phyloP scores from a whole-genome alignment of 2,329 filamentous ascomycete genomes.

The Ceratocystis smalleyi region DNA sequence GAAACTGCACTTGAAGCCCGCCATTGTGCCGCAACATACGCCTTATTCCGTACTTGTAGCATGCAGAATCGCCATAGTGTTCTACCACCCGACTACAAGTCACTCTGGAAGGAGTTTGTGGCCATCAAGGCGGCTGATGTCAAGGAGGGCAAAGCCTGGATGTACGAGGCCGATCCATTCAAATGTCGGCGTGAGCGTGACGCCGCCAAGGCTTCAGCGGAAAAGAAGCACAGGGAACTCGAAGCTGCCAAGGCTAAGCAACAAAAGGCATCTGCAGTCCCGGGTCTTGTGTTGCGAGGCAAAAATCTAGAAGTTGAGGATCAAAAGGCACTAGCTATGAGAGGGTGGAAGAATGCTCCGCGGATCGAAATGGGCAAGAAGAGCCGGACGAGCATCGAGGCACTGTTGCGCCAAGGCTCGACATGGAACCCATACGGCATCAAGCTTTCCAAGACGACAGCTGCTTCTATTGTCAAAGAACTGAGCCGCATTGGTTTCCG shows the following conservation, averaged over 20 bases:
- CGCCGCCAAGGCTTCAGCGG: constrained; percentile 55
- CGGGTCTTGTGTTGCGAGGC: constrained; percentile 11
- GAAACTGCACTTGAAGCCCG: constrained; percentile 76
- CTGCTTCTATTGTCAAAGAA: constrained; percentile 50
- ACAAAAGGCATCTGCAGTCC: constrained; percentile 28
- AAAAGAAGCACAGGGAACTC: constrained; percentile 64
- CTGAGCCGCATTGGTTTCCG: constrained; percentile 70
- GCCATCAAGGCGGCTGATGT: constrained; percentile 67
- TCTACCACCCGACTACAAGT: constrained; percentile 75
- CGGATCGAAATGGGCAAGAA: constrained; percentile 86
- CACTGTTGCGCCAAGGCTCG: constrained; percentile 58
- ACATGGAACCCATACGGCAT: constrained; percentile 77
- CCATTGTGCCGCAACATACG: constrained; percentile 86
- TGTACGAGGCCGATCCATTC: constrained; percentile 95
- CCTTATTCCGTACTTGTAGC: constrained; percentile 77
- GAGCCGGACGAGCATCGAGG: constrained; percentile 65
- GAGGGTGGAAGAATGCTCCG: constrained; percentile 69
- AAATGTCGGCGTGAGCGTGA: constrained; percentile 63
- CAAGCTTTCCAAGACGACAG: constrained; percentile 43
- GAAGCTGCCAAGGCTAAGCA: constrained; percentile 50
- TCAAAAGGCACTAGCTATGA: constrained; percentile 31
- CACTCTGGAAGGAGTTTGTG: constrained; percentile 84
- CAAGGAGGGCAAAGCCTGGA: constrained; percentile 62
- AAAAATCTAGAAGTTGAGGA: constrained; percentile 27
- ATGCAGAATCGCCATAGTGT: constrained; percentile 95